Base-by-base conservation (phyloP, 345 rosid genomes). In the Euphorbia peplus region DNA sequence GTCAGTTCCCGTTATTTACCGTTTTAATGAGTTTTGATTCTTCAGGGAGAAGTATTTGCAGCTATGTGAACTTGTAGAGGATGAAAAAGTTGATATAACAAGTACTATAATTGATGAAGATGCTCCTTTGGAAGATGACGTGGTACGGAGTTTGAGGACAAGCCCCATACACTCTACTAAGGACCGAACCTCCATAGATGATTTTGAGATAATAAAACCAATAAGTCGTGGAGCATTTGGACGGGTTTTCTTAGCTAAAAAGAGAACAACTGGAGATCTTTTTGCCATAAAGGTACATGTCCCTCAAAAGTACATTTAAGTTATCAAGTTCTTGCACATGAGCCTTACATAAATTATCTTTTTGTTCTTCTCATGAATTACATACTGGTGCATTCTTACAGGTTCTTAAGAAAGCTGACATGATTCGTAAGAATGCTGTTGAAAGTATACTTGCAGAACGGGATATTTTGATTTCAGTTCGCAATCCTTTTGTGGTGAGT, bases 401-500 rank as follows among this genome's bases (percentile, higher is more conserved):
- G 99, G 98, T 95, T 77, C 89, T 95, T 63, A 95, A 88, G 76
- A 95, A 95, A 78, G 99, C 99, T 58, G 99, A 95, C 81, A 95
- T 92, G 99, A 86, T 88, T 47, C 96, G 99, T 44, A 95, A 95
- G 82, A 95, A 95, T 86, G 99, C 99, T 63, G 99, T 95, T 70
- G 99, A 95, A 86, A 95, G 99, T 75, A 95, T 95, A 73, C 79
- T 92, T 72, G 99, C 99, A 0, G 99, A 95, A 81, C 96, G 99
- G n/a, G 95, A 95, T 85, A 95, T 95, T 81, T 83, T 95, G 83
- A 95, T 95, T 73, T 88, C 96, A 62, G 99, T 95, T 63, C 96
- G 97, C 75, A 95, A 95, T 79, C 99, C 99, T 69, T 95, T 95
- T 88, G 99, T 95, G 99, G 99, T 95, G 82, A 92, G 99, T 75